These are phyloP conservation scores for Arxiozyma bovina DNA, from an alignment of 1,139 yeast genomes.

Conservation along the genomic window DNA sequence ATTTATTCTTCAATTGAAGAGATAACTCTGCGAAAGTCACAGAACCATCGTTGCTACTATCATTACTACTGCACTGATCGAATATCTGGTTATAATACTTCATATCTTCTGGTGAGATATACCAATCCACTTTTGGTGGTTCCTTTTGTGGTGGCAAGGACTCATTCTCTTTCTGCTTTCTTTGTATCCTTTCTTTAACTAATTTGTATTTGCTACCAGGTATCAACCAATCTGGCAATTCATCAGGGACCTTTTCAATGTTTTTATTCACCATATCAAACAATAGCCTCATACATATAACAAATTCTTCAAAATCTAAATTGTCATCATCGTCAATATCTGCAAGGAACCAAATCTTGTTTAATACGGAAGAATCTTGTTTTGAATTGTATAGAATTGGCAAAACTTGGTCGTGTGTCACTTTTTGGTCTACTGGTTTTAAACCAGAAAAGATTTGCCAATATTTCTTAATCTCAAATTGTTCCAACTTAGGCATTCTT, in stretches of 20 bases:
- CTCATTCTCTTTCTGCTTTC: slow-evolving; percentile 37
- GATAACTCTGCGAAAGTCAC: slow-evolving; percentile 61
- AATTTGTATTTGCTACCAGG: slow-evolving; percentile 84
- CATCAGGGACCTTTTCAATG: slow-evolving; percentile 51
- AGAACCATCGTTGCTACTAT: slow-evolving; percentile 74
- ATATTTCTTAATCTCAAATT: slow-evolving; percentile 90
- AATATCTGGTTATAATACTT: slow-evolving; percentile 72
- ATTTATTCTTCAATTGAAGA: slow-evolving; percentile 56
- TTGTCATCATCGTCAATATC: slow-evolving; percentile 90
- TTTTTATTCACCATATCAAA: slow-evolving; percentile 84
- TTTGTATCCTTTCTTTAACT: slow-evolving; percentile 46
- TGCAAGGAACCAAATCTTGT: slow-evolving; percentile 82
- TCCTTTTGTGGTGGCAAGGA: slow-evolving; percentile 19
- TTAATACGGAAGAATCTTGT: slow-evolving; percentile 63
- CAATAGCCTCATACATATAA: slow-evolving; percentile 91
- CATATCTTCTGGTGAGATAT: slow-evolving; percentile 82
- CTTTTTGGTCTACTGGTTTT: slow-evolving; percentile 66
- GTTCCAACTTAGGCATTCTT: slow-evolving; percentile 56
- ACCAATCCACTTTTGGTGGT: slow-evolving; percentile 74
- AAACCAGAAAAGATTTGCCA: slow-evolving; percentile 95
- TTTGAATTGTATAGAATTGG: slow-evolving; percentile 85
- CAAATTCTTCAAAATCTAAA: slow-evolving; percentile 93
- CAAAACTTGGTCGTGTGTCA: slow-evolving; percentile 77
- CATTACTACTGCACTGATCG: slow-evolving; percentile 42
- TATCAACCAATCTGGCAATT: slow-evolving; percentile 82